phyloP scores from a whole-genome alignment of 2,329 filamentous ascomycete genomes.

The Diaporthe sp. region DNA sequence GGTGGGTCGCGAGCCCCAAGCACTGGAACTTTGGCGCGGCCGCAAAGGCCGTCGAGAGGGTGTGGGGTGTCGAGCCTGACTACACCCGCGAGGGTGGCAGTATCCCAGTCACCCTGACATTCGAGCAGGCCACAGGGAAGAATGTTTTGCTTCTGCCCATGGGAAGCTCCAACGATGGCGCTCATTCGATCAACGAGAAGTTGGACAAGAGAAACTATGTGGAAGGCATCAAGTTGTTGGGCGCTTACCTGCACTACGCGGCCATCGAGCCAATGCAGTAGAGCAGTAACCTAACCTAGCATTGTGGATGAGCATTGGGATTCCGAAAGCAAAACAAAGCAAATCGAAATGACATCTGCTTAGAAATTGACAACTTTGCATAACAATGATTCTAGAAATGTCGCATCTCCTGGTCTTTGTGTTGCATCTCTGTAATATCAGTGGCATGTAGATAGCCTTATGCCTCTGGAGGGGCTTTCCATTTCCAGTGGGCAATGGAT shows the following conservation, averaged over 20 bases:
- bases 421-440: not conserved
- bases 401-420: not conserved
- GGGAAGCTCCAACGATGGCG: constrained; percentile 96
- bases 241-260: constrained; percentile 95
- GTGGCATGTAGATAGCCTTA: not conserved
- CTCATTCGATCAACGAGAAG: constrained; percentile 99
- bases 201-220: constrained; percentile 98
- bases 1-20: constrained; percentile 98
- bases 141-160: constrained; percentile 96
- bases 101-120: constrained; percentile 96
- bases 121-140: constrained; percentile 97
- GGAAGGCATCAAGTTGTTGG: constrained; percentile 94
- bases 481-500: not conserved
- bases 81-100: constrained; percentile 97
- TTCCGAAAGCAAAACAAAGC: not conserved
- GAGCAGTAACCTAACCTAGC: not conserved
- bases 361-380: not conserved
- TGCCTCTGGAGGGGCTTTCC: not conserved
- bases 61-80: constrained; percentile 93
- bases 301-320: not conserved
- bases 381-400: not conserved
- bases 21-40: constrained; percentile 99
- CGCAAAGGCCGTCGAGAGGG: constrained; percentile 93
- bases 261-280: constrained; percentile 78
- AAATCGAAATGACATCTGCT: not conserved